Evolutionary conservation across 306 rosid species (phyloP), one percentile per base, ranked within the genome.

Genomic region (Urtica urens): DNA sequence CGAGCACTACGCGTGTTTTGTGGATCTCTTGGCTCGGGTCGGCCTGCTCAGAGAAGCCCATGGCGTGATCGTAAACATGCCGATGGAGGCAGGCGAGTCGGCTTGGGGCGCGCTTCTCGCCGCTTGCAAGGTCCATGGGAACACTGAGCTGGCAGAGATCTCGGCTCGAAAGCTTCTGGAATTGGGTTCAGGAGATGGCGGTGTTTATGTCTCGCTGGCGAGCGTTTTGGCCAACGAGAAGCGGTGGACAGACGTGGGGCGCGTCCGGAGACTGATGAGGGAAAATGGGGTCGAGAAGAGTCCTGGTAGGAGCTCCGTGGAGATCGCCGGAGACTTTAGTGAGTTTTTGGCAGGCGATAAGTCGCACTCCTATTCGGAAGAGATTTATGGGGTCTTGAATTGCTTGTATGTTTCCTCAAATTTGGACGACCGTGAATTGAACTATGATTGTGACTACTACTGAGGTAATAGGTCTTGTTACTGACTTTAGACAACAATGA

Each of bases 401-500:
- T 65, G 67, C 24, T 56, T 76, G 49, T 57, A 60, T 61, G 57
- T 60, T 42, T 47, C 70, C 38, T 58, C 78, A 60, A 70, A 67
- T 62, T 37, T 73, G 35, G 68, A 70, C 51, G 73, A 62, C 42
- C 17, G 7, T 49, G 28, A 55, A 49, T 61, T 30, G 21, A 47
- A 49, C n/a, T n/a, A n/a, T n/a, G n/a, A n/a, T n/a, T n/a, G n/a
- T n/a, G n/a, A n/a, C n/a, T n/a, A n/a, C n/a, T n/a, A n/a, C n/a
- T n/a, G n/a, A n/a, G n/a, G n/a, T n/a, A n/a, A n/a, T n/a, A n/a
- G n/a, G n/a, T n/a, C n/a, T n/a, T n/a, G n/a, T n/a, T n/a, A n/a
- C n/a, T n/a, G n/a, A n/a, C n/a, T n/a, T n/a, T n/a, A n/a, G 95
- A 81, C 66, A 95, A 90, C 72, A 72, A 74, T 58, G 97, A 90